Conservation (phyloP, 257 asterid species). For the Penstemon eatonii region DNA sequence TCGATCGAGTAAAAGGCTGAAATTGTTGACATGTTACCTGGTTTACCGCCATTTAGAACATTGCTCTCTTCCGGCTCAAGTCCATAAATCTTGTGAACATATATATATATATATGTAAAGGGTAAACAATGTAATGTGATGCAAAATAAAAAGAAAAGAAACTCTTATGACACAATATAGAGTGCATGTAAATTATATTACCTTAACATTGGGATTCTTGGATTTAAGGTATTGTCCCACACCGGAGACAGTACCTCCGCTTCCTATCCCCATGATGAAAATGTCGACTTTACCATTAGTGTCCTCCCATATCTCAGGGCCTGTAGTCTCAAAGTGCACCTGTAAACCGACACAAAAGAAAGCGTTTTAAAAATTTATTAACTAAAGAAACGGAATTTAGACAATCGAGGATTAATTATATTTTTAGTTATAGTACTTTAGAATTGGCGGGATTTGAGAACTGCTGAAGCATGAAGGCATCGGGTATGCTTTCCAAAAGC, state of each 20-base stretch:
- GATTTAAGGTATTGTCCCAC: constrained; percentile 92
- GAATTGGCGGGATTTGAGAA: constrained; percentile 91
- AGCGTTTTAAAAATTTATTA: too few relatives aligned
- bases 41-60: constrained; percentile 89
- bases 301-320: constrained; percentile 99
- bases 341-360: constrained; percentile 15
- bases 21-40: constrained; percentile 46
- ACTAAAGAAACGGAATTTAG: too few relatives aligned
- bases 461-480: constrained; percentile 95
- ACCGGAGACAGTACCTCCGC: constrained; percentile 98
- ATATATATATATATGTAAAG: neutral
- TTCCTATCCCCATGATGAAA: constrained; percentile 92
- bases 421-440: constrained; percentile 38
- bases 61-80: constrained; percentile 93
- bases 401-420: too few relatives aligned
- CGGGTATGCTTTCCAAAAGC: constrained; percentile 69
- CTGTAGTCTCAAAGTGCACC: constrained; percentile 96
- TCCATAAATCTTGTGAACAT: constrained; percentile 69
- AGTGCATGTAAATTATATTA: constrained; percentile 10
- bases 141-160: neutral
- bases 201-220: constrained; percentile 85
- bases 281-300: constrained; percentile 89
- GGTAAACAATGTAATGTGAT: neutral
- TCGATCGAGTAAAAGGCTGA: too few relatives aligned
- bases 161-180: neutral